A percentile compares a stretch with the other conserved stretches of the same genome.
Evolutionary conservation across 495 filamentous ascomycete species (phyloP).

Genomic region (Xylaria palmicola): DNA sequence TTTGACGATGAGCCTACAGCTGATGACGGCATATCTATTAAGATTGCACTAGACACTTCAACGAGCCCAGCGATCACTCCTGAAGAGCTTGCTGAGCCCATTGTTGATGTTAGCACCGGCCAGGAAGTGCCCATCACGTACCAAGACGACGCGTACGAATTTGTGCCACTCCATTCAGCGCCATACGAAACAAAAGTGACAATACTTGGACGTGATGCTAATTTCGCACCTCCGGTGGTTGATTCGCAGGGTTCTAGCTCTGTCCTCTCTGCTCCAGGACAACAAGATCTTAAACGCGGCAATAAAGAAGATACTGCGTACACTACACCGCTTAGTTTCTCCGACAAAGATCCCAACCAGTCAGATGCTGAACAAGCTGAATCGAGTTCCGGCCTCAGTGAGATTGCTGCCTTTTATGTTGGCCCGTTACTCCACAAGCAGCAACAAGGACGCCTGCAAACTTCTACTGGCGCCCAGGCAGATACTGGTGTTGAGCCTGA

Average conservation of each 20-base stretch:
- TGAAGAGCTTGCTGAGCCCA: constrained; percentile 9
- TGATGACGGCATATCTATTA: constrained; percentile 41
- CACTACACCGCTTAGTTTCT: constrained; percentile 6
- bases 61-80: constrained; percentile 5
- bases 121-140: constrained; percentile 22
- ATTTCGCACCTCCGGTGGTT: constrained; percentile 36
- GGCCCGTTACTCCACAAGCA: constrained; percentile 27
- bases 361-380: constrained; percentile 19
- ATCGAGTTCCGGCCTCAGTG: constrained; percentile 27
- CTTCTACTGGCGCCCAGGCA: constrained; percentile 9
- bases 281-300: constrained; percentile 5
- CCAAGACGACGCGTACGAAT: constrained; percentile 39
- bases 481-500: constrained; percentile 1
- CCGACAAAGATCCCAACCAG: constrained; percentile 11
- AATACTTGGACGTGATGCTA: constrained; percentile 41
- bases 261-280: neutral
- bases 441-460: constrained; percentile 16
- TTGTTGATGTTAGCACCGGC: constrained; percentile 19
- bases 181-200: constrained; percentile 45
- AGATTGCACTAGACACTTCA: constrained; percentile 41
- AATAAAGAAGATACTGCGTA: constrained; percentile 11
- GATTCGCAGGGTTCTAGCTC: constrained; percentile 16
- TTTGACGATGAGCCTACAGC: constrained; percentile 37
- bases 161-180: constrained; percentile 34
- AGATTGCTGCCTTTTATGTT: constrained; percentile 29